Evolutionary conservation across 768 basidiomycete genomes (phyloP), one percentile per base, ranked within the genome.

Genomic region (Suillus placidus): DNA sequence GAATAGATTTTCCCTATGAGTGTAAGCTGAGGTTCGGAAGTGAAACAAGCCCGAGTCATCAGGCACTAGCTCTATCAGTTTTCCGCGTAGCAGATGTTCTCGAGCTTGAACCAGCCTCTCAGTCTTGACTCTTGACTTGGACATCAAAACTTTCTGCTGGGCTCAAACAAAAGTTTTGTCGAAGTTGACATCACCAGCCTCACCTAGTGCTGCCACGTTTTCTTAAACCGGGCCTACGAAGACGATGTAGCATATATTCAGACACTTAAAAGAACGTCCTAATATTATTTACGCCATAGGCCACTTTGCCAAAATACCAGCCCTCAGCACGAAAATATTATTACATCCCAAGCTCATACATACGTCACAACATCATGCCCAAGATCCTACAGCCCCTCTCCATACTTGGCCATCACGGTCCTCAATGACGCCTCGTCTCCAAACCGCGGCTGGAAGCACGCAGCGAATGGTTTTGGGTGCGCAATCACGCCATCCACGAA

Each of bases 401-500:
- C 67, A 55, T 78, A 77, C 40, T 61, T 74, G 6, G 54, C 65
- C 76, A 77, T 77, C 34, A 69, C 63, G 13, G 63, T 62, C 61
- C 76, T 71, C n/a, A 77, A 65, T 7, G 70, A 70, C 2, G 68
- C 69, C 52, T 68, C 70, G n/a, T 71, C 66, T 14, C 66, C 69
- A 26, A 72, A 63, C 9, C 89, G 71, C 0, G 88, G 87, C 64
- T 82, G 80, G 70, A 91, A 91, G 7, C 76, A 67, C 5, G 82
- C 87, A 35, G 81, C 81, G 72, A 91, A 92, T 1, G 86, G 88
- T 55, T 82, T 71, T 0, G 91, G 90, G 64, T 88, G 89, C 0
- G 84, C 81, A 69, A 90, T 86, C 18, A 88, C 85, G 4, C 84
- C 85, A 68, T 89, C 86, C 6, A 85, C 85, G 70, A 92, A 89